Evolutionary conservation across 176 grass and related monocot species (phyloP), one percentile per base, ranked within the genome.

Genomic region (Eremochloa ophiuroides): DNA sequence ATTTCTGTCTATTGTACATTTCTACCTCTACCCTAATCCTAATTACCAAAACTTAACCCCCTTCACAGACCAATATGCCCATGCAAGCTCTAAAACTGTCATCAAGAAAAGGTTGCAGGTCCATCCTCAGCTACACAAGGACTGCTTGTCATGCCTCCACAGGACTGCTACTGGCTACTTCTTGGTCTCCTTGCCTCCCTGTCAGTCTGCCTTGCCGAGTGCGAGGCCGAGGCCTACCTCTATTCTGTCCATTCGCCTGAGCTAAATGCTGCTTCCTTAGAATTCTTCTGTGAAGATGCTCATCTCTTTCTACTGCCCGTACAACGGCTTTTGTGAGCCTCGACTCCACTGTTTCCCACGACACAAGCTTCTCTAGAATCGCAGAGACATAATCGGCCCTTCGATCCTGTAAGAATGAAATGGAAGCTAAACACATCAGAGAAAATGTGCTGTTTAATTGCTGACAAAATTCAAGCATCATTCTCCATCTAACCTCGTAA

Each of bases 361-460:
- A 98, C 6, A 98, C 82, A 63, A 98, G 96, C 55, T 95, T 95
- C 63, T 98, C 85, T 67, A 98, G 38, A 85, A 98, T 46, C 10
- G 84, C 64, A 5, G 88, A 91, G 67, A 93, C 91, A 3, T 91
- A 98, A 38, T 93, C 96, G 37, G 79, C 88, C 79, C 79, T 93
- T 84, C 76, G 89, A 72, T 95, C 79, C 96, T 98, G 84, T 41
- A 85, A 80, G 39, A 34, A 80, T 22, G 48, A 43, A 72, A 35
- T 38, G 22, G 63, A 47, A 37, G 59, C 83, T 42, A 61, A 43
- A 50, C 7, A 30, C 41, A 33, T 81, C 1, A 17, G 30, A n/a
- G 13, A n/a, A 66, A 73, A 37, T 20, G 16, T 3, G 0, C 35
- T 37, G 15, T 55, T 73, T 51, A 46, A 79, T 26, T 33, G 58